Base-by-base conservation (phyloP, 495 filamentous ascomycete species). In the Tirmania nivea region DNA sequence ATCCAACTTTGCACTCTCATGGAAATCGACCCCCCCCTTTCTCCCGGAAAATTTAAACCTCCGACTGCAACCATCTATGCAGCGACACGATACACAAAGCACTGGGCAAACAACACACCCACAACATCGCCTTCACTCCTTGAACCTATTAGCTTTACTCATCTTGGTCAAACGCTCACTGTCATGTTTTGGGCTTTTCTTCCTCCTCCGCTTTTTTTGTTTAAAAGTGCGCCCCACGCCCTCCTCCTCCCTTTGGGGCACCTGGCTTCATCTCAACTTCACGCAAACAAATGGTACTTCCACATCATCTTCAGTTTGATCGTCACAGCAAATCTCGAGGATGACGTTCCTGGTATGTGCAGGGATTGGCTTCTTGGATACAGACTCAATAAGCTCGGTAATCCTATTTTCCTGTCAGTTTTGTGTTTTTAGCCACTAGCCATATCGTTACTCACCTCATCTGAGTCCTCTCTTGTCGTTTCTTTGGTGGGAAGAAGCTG, bases 271-370 rank as follows among this genome's bases (percentile, higher is more conserved):
- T n/a, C 36, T 42, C 36, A 42, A n/a, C 36, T 42, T 45, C 5
- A 45, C 39, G 39, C 39, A 45, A 45, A 96, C 85, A 66, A 94
- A 95, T 8, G 92, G 92, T 58, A 96, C 80, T 69, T 99, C 92
- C 6, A 96, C 88, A 68, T 99, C 92, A 70, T 96, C 84, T 53
- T 82, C 90, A 2, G 77, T 81, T 62, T 76, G 69, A 61, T 96
- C 92, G 66, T 99, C 92, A 7, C 81, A 84, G 10, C 86, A 90
- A 59, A 95, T 81, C 72, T 96, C 92, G 65, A 95, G 89, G 58
- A 99, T 94, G 52, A 96, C 73, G 62, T 94, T 92, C 72, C 79
- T 87, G 70, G 93, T 86, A 65, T 99, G 89, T 5, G 74, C 73
- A 0, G 92, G 90, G 48, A 99, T 79, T 9, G 79, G 73, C 73